Evolutionary conservation across 2,329 filamentous ascomycete species (phyloP).

Genomic region (Penicillium sp.): DNA sequence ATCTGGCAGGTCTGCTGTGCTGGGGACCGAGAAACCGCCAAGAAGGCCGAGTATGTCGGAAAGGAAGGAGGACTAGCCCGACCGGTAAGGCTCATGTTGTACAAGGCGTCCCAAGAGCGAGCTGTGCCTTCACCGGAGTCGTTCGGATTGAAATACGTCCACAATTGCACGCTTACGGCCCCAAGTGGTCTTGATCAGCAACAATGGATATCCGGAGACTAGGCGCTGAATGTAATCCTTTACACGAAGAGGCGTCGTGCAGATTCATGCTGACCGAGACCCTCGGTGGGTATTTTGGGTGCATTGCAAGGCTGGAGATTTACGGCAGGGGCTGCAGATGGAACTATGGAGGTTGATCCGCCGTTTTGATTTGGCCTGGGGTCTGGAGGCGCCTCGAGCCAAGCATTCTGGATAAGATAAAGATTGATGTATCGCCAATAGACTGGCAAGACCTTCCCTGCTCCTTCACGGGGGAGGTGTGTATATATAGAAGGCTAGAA

Average conservation of each 20-base stretch:
- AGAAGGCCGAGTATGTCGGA: conserved; percentile 24
- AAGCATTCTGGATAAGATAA: conserved; percentile 25
- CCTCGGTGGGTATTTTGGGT: conserved; percentile 3
- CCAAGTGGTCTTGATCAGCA: background rate
- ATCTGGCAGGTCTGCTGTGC: conserved; percentile 12
- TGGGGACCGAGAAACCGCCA: conserved; percentile 20
- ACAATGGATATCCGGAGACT: background rate
- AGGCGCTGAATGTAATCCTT: background rate
- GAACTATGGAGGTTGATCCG: too few species aligned
- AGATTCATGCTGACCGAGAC: background rate
- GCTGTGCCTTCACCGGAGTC: conserved; percentile 9
- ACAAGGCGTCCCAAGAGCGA: conserved; percentile 13
- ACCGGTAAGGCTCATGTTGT: conserved; percentile 19
- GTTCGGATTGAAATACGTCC: conserved; percentile 16
- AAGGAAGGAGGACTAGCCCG: conserved; percentile 17
- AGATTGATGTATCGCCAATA: conserved; percentile 11
- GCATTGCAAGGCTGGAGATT: background rate
- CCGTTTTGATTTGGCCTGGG: too few species aligned
- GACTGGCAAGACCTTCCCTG: conserved; percentile 17
- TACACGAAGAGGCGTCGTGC: background rate
- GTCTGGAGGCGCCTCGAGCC: conserved; percentile 8
- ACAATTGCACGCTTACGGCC: conserved; percentile 1
- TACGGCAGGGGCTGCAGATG: background rate
- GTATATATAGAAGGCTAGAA: conserved; percentile 15
- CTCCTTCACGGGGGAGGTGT: background rate